Evolutionary conservation across 305 asterid species (phyloP).

Genomic region (Rubia tinctorum): DNA sequence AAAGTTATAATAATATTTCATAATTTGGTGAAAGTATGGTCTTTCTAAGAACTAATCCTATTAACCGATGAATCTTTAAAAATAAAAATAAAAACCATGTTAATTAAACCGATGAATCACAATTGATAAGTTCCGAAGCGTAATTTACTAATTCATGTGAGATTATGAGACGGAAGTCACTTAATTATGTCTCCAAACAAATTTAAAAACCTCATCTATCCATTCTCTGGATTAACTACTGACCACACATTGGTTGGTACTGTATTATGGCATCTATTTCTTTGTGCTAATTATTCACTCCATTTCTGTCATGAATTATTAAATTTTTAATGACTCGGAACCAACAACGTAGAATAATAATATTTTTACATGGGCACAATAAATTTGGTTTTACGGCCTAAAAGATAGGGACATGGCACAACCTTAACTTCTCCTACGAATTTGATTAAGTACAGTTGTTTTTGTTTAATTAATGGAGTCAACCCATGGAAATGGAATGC

Average conservation of each 20-base stretch:
- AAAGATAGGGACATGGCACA: constrained; percentile 4
- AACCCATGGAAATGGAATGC: neutral
- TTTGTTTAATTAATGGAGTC: neutral
- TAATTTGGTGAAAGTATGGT: too few relatives aligned
- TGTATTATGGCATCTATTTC: neutral
- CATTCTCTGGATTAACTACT: neutral
- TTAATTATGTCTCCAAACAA: neutral
- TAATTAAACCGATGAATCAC: too few relatives aligned
- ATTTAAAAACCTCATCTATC: neutral
- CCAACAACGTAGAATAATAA: neutral
- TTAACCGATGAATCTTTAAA: too few relatives aligned
- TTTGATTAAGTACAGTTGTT: constrained; percentile 1
- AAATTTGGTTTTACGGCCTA: neutral
- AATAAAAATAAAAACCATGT: too few relatives aligned
- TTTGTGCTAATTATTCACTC: neutral
- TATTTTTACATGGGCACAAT: neutral
- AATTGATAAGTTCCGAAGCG: too few relatives aligned
- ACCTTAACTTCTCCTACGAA: neutral
- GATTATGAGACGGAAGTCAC: constrained; percentile 21
- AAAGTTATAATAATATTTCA: too few relatives aligned
- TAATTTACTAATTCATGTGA: neutral
- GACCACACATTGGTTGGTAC: constrained; percentile 13
- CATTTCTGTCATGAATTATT: constrained; percentile 7
- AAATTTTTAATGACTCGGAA: constrained; percentile 10
- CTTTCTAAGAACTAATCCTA: too few relatives aligned